Percentiles rank a stretch among this genome's conserved stretches.
These are phyloP conservation scores for Eremothecium gossypii DNA, from an alignment of 1,139 yeast species.

Conservation along the genomic window DNA sequence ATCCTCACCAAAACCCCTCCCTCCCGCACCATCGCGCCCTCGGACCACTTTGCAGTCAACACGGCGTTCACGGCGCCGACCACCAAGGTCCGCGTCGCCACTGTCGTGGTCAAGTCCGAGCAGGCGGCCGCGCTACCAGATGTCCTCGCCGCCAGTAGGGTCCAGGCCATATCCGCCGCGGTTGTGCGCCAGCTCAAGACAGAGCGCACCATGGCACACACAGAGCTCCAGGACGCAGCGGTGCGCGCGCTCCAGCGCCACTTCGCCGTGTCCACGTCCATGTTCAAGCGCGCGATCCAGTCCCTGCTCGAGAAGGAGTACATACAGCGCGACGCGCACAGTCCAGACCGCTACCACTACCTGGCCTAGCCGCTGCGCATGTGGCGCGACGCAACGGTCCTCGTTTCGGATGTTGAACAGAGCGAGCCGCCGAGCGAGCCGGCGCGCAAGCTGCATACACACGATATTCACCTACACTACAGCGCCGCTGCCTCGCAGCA, in stretches of 20 bases:
- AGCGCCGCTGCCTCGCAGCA: too few relatives aligned
- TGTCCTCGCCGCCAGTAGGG: conserved; percentile 13
- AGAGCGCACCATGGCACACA: conserved; percentile 51
- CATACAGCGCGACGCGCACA: conserved; percentile 59
- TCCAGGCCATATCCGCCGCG: conserved; percentile 56
- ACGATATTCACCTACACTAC: too few relatives aligned
- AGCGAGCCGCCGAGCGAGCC: too few relatives aligned
- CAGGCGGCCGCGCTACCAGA: conserved; percentile 16
- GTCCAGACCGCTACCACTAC: conserved; percentile 59
- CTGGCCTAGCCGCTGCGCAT: conserved; percentile 39
- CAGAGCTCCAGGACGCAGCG: conserved; percentile 58
- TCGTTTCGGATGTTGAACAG: background rate
- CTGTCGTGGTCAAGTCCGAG: conserved; percentile 41
- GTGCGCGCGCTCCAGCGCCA: conserved; percentile 47
- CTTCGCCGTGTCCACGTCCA: conserved; percentile 58
- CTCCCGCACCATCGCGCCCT: conserved; percentile 57
- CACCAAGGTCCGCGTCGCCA: conserved; percentile 65
- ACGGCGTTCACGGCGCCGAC: conserved; percentile 62
- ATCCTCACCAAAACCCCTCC: conserved; percentile 64
- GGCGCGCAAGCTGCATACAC: too few relatives aligned
- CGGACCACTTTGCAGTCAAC: conserved; percentile 64
- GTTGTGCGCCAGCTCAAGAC: conserved; percentile 83
- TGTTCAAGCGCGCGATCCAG: conserved; percentile 74
- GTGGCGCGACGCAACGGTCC: background rate
- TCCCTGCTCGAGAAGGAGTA: conserved; percentile 78